A percentile compares a stretch with the other conserved stretches of the same genome.
Conservation (phyloP, 1,284 basidiomycete species). For the Papiliotrema fonsecae region DNA sequence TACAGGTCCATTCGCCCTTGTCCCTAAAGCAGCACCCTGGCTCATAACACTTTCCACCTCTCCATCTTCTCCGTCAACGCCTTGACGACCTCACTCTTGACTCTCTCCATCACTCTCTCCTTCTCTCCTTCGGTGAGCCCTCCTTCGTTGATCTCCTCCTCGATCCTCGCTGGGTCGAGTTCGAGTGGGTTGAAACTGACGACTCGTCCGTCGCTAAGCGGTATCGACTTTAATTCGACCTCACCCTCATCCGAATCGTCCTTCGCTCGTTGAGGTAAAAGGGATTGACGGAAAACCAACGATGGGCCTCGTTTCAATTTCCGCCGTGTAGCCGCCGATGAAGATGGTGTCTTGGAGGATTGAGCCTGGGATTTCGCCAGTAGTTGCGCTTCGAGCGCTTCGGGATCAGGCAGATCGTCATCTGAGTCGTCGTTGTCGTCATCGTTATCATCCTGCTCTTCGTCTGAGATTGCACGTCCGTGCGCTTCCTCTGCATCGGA, state of each 20-base stretch:
- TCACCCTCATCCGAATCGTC: neutral
- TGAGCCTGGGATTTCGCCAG: slow-evolving; percentile 9
- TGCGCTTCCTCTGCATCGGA: neutral
- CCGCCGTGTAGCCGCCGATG: neutral
- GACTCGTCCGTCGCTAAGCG: slow-evolving; percentile 29
- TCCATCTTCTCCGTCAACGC: slow-evolving; percentile 31
- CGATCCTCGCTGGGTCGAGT: slow-evolving; percentile 26
- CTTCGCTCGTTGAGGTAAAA: slow-evolving; percentile 5
- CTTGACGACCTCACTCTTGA: slow-evolving; percentile 26
- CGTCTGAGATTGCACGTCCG: no score
- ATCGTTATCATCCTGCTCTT: neutral
- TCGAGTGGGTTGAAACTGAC: slow-evolving; percentile 36
- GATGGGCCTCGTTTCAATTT: slow-evolving; percentile 26
- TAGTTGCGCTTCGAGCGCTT: slow-evolving; percentile 30
- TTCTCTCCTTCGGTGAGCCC: slow-evolving; percentile 28
- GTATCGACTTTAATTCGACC: slow-evolving; percentile 6
- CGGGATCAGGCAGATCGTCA: slow-evolving; percentile 41
- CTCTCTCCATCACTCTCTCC: slow-evolving; percentile 17
- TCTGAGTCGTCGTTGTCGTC: slow-evolving; percentile 18
- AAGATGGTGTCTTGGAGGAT: slow-evolving; percentile 9
- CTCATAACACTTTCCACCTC: slow-evolving; percentile 26
- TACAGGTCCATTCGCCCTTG: no score
- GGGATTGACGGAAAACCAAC: slow-evolving; percentile 36
- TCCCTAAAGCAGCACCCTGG: neutral
- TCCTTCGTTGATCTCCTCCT: slow-evolving; percentile 32